Percentiles rank a stretch among this genome's conserved stretches.
These are phyloP conservation scores for Fusarium stilboides DNA, from an alignment of 2,329 filamentous ascomycete genomes.

Conservation along the genomic window DNA sequence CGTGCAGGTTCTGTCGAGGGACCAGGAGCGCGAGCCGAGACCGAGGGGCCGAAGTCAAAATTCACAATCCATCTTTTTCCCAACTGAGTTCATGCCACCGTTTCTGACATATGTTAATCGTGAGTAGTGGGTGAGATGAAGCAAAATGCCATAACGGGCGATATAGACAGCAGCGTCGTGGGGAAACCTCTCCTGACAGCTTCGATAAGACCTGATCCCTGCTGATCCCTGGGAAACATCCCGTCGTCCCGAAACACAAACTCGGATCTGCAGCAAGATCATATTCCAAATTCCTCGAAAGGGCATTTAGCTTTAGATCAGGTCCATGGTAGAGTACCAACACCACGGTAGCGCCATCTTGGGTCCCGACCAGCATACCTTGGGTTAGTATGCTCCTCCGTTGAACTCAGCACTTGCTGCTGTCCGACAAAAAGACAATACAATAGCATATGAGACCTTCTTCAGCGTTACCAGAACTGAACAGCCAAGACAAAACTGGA, in stretches of 20 bases:
- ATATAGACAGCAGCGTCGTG: background rate
- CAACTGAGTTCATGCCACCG: background rate
- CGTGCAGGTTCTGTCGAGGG: background rate
- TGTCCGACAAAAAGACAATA: conserved; percentile 3
- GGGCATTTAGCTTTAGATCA: conserved; percentile 3
- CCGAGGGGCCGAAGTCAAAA: conserved; percentile 4
- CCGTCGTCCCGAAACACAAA: conserved; percentile 26
- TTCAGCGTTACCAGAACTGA: background rate
- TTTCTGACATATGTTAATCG: background rate
- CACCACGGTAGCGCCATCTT: conserved; percentile 8
- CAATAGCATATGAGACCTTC: background rate
- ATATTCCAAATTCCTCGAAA: conserved; percentile 35
- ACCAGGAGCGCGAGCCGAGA: conserved; percentile 5
- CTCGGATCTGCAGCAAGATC: conserved; percentile 11
- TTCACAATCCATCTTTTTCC: background rate
- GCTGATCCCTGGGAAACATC: conserved; percentile 10
- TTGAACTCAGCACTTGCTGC: conserved; percentile 28
- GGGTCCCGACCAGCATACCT: conserved; percentile 7
- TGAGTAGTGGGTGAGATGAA: background rate
- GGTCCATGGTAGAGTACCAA: conserved; percentile 13
- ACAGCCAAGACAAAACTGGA: background rate
- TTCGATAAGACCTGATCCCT: conserved; percentile 12
- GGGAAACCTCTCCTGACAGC: background rate
- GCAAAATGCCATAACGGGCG: background rate
- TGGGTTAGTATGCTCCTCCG: background rate